Evolutionary conservation across 441 rosid genomes (phyloP), one percentile per base, ranked within the genome.

Genomic region (Adansonia gregorii): DNA sequence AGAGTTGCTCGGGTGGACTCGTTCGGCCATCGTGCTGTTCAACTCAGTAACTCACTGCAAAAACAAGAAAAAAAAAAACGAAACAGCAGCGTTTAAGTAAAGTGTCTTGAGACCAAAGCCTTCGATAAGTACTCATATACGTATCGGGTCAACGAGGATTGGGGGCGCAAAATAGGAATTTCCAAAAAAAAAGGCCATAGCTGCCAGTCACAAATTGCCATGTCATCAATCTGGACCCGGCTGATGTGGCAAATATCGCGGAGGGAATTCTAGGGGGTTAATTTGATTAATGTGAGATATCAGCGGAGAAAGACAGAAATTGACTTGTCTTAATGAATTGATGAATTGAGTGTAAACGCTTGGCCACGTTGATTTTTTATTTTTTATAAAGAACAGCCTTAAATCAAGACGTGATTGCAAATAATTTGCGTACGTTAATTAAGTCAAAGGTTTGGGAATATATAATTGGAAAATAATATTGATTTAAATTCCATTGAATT

Each of bases 1-100:
- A 6, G 76, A 74, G 43, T 78, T 77, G n/a, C 41, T 68, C 0
- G 89, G 90, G 63, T 88, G 82, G 49, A 84, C 83, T 31, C 76
- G 82, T 27, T 86, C 85, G 3, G 85, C 81, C 89, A 84, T 83
- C 27, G 8, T 31, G 58, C 12, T 27, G 20, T 12, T 31, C 8
- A 35, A 54, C 52, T 48, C 64, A 10, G 70, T 19, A 22, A 54
- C 48, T 64, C 63, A 17, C 73, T 41, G 56, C 72, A 52, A 8
- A 20, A 17, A 39, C 22, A 35, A 17, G 6, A 4, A 15, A 27
- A 27, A 27, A 27, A 27, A 27, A 27, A 1, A 27, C 35, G 35
- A 27, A 27, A 27, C 35, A 27, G 1, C 35, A 1, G 15, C 15
- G 3, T 61, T 27, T 31, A 24, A 48, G 9, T 61, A n/a, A 1